phyloP scores from a whole-genome alignment of 441 rosid genomes.

The Croton laevigatus region DNA sequence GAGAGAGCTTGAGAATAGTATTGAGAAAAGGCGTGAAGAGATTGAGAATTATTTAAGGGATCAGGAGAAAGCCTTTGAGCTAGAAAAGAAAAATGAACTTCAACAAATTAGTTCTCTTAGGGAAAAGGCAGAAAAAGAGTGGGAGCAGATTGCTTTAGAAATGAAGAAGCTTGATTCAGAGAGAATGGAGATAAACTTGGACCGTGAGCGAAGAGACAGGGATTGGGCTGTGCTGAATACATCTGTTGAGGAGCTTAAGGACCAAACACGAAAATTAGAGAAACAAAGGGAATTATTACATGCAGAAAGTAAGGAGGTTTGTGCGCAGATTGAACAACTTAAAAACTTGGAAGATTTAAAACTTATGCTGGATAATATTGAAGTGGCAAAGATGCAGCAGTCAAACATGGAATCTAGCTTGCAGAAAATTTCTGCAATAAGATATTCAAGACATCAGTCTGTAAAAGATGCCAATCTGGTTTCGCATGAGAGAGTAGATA shows the following conservation, averaged over 20 bases:
- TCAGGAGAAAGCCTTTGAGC: conserved; percentile 74
- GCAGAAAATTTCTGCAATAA: conserved; percentile 50
- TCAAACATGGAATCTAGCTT: conserved; percentile 59
- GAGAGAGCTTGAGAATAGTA: conserved; percentile 70
- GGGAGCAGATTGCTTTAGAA: conserved; percentile 63
- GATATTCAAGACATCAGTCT: conserved; percentile 37
- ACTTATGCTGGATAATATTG: conserved; percentile 63
- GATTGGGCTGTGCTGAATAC: conserved; percentile 77
- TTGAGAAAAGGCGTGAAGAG: conserved; percentile 76
- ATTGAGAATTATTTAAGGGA: conserved; percentile 38
- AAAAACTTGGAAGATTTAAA: conserved; percentile 78
- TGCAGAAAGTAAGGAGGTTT: conserved; percentile 73
- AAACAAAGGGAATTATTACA: conserved; percentile 74
- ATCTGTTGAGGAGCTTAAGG: conserved; percentile 74
- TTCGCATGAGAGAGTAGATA: conserved; percentile 28
- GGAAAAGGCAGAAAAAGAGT: conserved; percentile 63
- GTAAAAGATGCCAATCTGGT: conserved; percentile 34
- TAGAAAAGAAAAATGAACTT: conserved; percentile 69
- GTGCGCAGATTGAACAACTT: conserved; percentile 59
- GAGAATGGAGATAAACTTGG: conserved; percentile 70
- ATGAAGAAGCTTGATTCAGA: conserved; percentile 73
- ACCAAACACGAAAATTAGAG: conserved; percentile 74
- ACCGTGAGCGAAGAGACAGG: conserved; percentile 70
- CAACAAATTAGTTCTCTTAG: conserved; percentile 53
- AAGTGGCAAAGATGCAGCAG: conserved; percentile 61